phyloP scores from a whole-genome alignment of 164 flowering plant species.

The Tetrastigma voinierianum region DNA sequence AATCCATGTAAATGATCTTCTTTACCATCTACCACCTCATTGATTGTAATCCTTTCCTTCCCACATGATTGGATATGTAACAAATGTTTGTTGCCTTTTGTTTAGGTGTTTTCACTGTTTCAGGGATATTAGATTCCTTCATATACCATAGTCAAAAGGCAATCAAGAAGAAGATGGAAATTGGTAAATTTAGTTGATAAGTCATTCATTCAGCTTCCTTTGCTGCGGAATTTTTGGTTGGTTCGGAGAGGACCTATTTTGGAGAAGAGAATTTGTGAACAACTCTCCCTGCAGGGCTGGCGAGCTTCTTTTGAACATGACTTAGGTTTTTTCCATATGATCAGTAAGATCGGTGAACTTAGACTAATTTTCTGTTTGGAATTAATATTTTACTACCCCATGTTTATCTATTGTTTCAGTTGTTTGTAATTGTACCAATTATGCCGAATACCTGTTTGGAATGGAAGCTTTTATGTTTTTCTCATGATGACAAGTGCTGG shows the following conservation, averaged over 20 bases:
- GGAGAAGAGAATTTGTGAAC: background rate
- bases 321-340: background rate
- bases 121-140: slow-evolving; percentile 81
- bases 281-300: background rate
- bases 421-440: background rate
- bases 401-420: background rate
- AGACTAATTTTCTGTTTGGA: background rate
- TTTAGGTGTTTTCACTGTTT: slow-evolving; percentile 75
- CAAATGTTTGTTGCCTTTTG: background rate
- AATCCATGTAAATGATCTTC: background rate
- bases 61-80: background rate
- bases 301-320: slow-evolving; percentile 5
- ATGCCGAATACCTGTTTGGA: slow-evolving; percentile 2
- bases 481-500: no score
- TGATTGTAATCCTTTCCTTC: background rate
- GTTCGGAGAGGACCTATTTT: background rate
- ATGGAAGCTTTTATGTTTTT: background rate
- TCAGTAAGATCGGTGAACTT: slow-evolving; percentile 4
- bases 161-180: slow-evolving; percentile 81
- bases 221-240: slow-evolving; percentile 10
- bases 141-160: slow-evolving; percentile 85
- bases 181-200: slow-evolving; percentile 69
- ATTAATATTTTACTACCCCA: background rate
- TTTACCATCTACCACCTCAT: background rate
- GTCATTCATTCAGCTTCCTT: background rate